Conservation (phyloP, 257 asterid genomes). For the Haberlea rhodopensis region DNA sequence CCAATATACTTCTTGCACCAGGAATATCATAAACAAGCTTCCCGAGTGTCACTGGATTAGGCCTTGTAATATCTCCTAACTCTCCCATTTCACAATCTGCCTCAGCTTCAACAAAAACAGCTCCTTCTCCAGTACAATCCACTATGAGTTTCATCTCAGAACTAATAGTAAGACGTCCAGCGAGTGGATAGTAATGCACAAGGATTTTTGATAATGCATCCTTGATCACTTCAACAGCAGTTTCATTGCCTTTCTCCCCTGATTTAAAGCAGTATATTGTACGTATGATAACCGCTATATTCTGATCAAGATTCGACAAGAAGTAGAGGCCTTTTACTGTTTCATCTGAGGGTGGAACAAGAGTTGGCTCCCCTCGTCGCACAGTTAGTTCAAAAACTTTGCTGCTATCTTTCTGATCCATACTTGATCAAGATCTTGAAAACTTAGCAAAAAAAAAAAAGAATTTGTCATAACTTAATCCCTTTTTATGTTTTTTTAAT, state of each 20-base stretch:
- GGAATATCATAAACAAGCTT: background rate
- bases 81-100: background rate
- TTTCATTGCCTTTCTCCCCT: background rate
- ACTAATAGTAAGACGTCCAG: background rate
- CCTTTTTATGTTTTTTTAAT: background rate
- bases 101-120: background rate
- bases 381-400: background rate
- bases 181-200: background rate
- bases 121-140: background rate
- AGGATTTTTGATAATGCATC: background rate
- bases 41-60: background rate
- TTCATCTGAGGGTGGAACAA: background rate
- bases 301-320: background rate
- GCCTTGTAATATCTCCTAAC: background rate
- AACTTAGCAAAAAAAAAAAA: no score
- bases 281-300: background rate
- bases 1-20: background rate
- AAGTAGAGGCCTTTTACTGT: background rate
- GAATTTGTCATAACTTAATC: no score
- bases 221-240: background rate
- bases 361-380: background rate
- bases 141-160: background rate
- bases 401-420: background rate
- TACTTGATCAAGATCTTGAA: background rate
- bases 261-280: background rate